A percentile compares a stretch with the other conserved stretches of the same genome.
phyloP scores from a whole-genome alignment of 2,329 filamentous ascomycete genomes.

The Cladosporium phlei region DNA sequence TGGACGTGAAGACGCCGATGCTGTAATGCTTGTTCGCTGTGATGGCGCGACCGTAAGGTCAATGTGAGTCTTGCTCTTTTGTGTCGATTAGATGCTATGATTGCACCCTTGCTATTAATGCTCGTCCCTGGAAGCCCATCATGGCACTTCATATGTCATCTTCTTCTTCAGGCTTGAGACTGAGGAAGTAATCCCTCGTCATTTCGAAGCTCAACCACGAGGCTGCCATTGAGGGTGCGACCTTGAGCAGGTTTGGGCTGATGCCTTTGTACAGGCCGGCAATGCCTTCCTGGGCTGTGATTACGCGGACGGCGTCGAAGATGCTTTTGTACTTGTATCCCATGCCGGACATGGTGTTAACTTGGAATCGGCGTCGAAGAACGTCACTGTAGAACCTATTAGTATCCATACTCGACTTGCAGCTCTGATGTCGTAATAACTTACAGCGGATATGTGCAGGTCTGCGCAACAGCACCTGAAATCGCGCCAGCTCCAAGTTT shows the following conservation, averaged over 20 bases:
- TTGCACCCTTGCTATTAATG: neutral
- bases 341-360: conserved; percentile 99
- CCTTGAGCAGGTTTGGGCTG: conserved; percentile 89
- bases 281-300: conserved; percentile 77
- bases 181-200: conserved; percentile 78
- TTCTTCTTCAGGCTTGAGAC: conserved; percentile 43
- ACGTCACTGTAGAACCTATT: conserved; percentile 61
- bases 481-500: conserved; percentile 88
- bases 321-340: conserved; percentile 92
- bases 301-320: conserved; percentile 74
- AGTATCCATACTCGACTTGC: neutral
- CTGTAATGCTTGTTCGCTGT: neutral
- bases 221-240: conserved; percentile 96
- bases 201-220: conserved; percentile 98
- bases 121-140: neutral
- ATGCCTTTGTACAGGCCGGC: conserved; percentile 93
- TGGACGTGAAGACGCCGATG: neutral
- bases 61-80: too few relatives aligned
- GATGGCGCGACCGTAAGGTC: neutral
- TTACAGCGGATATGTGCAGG: conserved; percentile 96
- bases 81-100: too few relatives aligned
- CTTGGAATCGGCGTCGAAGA: conserved; percentile 87
- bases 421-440: conserved; percentile 31
- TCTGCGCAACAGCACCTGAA: conserved; percentile 94
- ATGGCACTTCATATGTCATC: conserved; percentile 6